Percentiles rank a stretch among this genome's conserved stretches.
phyloP scores from a whole-genome alignment of 2,329 filamentous ascomycete species.

The Diaporthe vexans region DNA sequence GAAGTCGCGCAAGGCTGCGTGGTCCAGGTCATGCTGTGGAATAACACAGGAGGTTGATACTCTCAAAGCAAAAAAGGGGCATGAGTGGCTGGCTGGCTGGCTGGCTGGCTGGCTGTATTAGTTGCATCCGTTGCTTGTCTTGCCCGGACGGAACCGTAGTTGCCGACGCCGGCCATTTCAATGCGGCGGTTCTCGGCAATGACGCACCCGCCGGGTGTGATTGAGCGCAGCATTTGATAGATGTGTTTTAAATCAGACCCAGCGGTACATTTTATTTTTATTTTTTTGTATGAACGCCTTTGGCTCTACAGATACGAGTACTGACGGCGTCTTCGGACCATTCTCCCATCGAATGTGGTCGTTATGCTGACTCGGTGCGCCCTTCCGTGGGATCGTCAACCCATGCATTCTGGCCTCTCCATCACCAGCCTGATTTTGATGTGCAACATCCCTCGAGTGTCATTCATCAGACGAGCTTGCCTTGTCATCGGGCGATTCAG shows the following conservation, averaged over 20 bases:
- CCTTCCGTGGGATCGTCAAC: neutral
- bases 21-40: neutral
- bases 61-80: neutral
- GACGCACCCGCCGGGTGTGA: slow-evolving; percentile 8
- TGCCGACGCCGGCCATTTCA: slow-evolving; percentile 27
- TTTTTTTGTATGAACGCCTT: neutral
- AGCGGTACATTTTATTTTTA: neutral
- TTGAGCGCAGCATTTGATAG: neutral
- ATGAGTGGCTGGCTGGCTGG: neutral
- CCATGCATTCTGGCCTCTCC: neutral
- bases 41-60: neutral
- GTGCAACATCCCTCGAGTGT: neutral
- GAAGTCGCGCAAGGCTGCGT: neutral
- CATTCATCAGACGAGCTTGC: neutral
- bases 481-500: neutral
- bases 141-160: slow-evolving; percentile 1
- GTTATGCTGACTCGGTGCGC: neutral
- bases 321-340: neutral
- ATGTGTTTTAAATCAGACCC: neutral
- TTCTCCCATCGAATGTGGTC: neutral
- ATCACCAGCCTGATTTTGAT: too few species aligned
- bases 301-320: too few species aligned
- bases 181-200: slow-evolving; percentile 31
- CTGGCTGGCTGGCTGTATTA: neutral
- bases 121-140: neutral